phyloP scores from a whole-genome alignment of 352 stramenopile genomes.

The Phytophthora fragariae region DNA sequence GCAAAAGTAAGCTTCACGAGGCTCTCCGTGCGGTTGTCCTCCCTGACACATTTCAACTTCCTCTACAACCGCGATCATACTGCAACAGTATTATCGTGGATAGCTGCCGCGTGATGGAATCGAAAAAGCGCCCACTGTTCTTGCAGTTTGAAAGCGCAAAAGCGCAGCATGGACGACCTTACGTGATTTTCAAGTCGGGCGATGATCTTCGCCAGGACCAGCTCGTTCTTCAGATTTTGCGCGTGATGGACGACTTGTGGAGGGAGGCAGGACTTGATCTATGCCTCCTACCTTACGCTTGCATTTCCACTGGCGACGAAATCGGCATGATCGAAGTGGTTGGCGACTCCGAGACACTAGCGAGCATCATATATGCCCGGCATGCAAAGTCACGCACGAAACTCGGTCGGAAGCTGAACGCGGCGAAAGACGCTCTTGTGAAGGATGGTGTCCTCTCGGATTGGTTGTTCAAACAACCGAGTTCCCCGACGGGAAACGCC shows the following conservation, averaged over 20 bases:
- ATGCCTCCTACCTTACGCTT: slow-evolving; percentile 87
- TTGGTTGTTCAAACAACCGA: slow-evolving; percentile 64
- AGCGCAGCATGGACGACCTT: slow-evolving; percentile 59
- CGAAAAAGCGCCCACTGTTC: slow-evolving; percentile 93
- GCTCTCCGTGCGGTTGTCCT: slow-evolving; percentile 63
- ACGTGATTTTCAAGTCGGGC: slow-evolving; percentile 93
- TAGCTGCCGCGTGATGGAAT: slow-evolving; percentile 94
- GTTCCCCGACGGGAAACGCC: slow-evolving; percentile 4
- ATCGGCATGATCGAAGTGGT: slow-evolving; percentile 93
- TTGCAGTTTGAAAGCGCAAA: slow-evolving; percentile 87
- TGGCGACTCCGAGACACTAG: slow-evolving; percentile 86
- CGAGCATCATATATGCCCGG: slow-evolving; percentile 85
- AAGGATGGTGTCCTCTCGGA: slow-evolving; percentile 70
- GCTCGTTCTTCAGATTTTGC: slow-evolving; percentile 92
- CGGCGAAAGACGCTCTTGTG: slow-evolving; percentile 73
- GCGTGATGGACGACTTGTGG: slow-evolving; percentile 93
- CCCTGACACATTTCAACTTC: slow-evolving; percentile 90
- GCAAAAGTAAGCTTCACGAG: slow-evolving; percentile 65
- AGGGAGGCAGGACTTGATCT: slow-evolving; percentile 86
- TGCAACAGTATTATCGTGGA: slow-evolving; percentile 79
- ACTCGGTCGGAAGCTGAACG: slow-evolving; percentile 68
- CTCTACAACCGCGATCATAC: slow-evolving; percentile 85
- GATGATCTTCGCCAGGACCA: slow-evolving; percentile 95
- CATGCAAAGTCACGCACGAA: slow-evolving; percentile 70
- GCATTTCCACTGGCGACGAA: slow-evolving; percentile 87